Evolutionary conservation across 2,329 filamentous ascomycete species (phyloP).

Genomic region (Sporothrix sp.): DNA sequence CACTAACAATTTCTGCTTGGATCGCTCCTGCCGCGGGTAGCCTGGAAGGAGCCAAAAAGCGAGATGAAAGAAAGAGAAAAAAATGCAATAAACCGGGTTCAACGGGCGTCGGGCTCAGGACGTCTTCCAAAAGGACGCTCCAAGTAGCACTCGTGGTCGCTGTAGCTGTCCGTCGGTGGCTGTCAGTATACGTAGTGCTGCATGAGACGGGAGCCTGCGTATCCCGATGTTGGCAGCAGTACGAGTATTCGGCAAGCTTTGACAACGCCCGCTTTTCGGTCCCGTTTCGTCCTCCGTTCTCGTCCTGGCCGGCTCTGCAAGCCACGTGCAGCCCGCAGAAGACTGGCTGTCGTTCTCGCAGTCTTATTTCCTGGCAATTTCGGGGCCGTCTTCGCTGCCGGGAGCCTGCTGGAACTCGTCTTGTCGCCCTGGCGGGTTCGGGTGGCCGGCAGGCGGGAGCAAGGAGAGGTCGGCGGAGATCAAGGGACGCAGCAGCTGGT

Average conservation of each 20-base stretch:
- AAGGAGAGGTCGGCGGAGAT: background rate
- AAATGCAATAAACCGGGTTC: conserved; percentile 8
- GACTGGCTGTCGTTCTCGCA: no score
- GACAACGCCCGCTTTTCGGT: background rate
- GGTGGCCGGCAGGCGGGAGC: no score
- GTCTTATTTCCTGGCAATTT: no score
- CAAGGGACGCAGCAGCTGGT: background rate
- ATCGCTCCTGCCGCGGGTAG: conserved; percentile 3
- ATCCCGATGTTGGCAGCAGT: conserved; percentile 2
- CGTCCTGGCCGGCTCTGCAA: no score
- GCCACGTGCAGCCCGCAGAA: no score
- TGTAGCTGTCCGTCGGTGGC: conserved; percentile 3
- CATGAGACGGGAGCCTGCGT: conserved; percentile 8
- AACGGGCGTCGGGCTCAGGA: no score
- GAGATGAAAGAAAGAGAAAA: background rate
- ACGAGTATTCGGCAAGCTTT: background rate
- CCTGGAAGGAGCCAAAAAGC: background rate
- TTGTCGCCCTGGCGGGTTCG: no score
- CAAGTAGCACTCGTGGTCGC: background rate
- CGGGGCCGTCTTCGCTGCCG: no score
- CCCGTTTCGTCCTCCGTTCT: background rate
- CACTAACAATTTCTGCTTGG: background rate
- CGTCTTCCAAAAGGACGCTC: background rate
- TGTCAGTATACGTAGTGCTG: conserved; percentile 8
- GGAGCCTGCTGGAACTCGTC: no score